phyloP scores from a whole-genome alignment of 2,329 filamentous ascomycete species.

The Fusarium torulosum region DNA sequence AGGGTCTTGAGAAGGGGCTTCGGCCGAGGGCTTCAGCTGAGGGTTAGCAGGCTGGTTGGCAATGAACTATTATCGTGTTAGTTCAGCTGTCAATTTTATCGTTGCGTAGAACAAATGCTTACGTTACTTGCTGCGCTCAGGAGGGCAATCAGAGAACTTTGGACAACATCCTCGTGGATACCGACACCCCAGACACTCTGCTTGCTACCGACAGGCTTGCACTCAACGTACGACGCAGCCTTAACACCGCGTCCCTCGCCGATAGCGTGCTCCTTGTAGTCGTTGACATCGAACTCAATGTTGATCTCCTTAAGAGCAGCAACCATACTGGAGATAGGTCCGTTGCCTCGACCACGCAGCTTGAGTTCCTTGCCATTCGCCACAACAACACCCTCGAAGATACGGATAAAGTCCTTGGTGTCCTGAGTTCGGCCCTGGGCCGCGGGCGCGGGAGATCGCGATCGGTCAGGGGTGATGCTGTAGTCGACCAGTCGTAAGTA shows the following conservation, averaged over 20 bases:
- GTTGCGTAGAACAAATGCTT: constrained; percentile 56
- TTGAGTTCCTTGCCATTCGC: constrained; percentile 85
- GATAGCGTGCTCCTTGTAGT: constrained; percentile 97
- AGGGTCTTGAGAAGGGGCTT: constrained; percentile 12
- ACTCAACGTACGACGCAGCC: constrained; percentile 96
- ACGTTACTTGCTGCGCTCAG: constrained; percentile 88
- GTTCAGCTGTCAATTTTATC: not conserved
- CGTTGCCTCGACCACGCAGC: constrained; percentile 85
- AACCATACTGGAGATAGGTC: constrained; percentile 89
- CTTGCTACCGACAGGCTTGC: constrained; percentile 74
- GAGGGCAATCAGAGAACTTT: constrained; percentile 84
- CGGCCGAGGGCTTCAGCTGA: constrained; percentile 10
- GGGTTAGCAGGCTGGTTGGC: constrained; percentile 29
- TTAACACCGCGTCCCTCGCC: constrained; percentile 83
- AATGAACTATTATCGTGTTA: constrained; percentile 18
- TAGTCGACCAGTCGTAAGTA: constrained; percentile 92
- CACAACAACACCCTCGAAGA: constrained; percentile 86
- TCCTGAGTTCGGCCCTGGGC: constrained; percentile 78
- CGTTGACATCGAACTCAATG: constrained; percentile 88
- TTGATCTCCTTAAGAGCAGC: constrained; percentile 83
- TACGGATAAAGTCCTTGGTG: constrained; percentile 81
- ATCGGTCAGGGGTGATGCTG: constrained; percentile 87
- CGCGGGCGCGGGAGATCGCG: constrained; percentile 77
- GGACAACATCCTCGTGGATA: constrained; percentile 92
- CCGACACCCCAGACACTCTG: constrained; percentile 90